Base-by-base conservation (phyloP, 192 early-diverging fungal genomes). In the Paraglomus brasilianum region DNA sequence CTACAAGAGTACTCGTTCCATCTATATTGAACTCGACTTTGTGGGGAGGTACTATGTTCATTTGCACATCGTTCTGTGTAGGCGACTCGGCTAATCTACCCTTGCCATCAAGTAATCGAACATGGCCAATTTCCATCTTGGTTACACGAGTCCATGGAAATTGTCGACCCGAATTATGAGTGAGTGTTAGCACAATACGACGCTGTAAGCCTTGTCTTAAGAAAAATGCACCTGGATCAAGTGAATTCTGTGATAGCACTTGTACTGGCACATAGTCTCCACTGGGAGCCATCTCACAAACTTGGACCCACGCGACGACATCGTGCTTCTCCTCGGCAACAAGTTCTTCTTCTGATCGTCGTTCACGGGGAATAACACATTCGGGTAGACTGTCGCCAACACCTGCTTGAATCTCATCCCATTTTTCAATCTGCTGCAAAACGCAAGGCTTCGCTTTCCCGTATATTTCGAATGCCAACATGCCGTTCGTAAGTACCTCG, bases 171-270 rank as follows among this genome's bases (percentile, higher is more conserved):
- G 87, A 82, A 22, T 83, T 84, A 69, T 93, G 91, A 0, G 80
- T 82, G n/a, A 93, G 44, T 0, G 78, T 78, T 47, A 92, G 52
- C 40, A 81, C 65, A 45, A 93, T 78, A 10, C 90, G 87, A 6
- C 89, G 79, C 74, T 91, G 90, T 19, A 93, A 55, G 8, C 91
- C 91, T 77, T 93, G 91, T 60, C 85, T 81, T 60, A 93, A 74
- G 19, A 80, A 51, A 69, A 91, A 89, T 1, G 83, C 83, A 17
- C 81, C 82, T 14, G 72, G 70, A 72, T 80, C 84, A 44, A 77
- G 62, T 36, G 50, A 65, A 36, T 67, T 80, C 44, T 82, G 72
- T 1, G 77, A 77, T 13, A 80, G 72, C 1, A 84, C 82, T 44
- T 83, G 79, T 5, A 86, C 84, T 10, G 85, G 85, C 40, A 74